A percentile compares a stretch with the other conserved stretches of the same genome.
phyloP scores from a whole-genome alignment of 2,329 filamentous ascomycete genomes.

The Trichoderma citrinoviride region DNA sequence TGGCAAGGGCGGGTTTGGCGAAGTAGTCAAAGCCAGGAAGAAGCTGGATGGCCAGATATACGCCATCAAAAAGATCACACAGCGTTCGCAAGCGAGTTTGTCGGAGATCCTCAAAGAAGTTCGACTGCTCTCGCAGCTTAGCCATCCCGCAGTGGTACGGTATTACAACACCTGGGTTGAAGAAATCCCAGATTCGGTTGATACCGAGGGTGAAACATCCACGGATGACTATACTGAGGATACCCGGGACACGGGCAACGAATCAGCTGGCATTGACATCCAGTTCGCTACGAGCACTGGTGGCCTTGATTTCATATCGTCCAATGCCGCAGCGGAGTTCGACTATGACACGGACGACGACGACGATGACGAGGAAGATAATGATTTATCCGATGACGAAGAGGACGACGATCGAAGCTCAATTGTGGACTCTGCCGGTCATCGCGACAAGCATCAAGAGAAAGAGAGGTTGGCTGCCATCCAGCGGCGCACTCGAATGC shows the following conservation, averaged over 20 bases:
- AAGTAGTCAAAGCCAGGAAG: slow-evolving; percentile 92
- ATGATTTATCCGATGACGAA: slow-evolving; percentile 47
- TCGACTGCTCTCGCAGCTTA: slow-evolving; percentile 83
- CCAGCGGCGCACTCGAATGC: slow-evolving; percentile 38
- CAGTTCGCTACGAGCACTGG: slow-evolving; percentile 70
- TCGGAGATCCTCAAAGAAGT: slow-evolving; percentile 84
- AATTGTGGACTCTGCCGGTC: slow-evolving; percentile 34
- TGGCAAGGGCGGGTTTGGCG: slow-evolving; percentile 91
- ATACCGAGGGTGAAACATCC: slow-evolving; percentile 57
- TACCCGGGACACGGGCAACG: slow-evolving; percentile 33
- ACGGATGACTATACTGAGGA: slow-evolving; percentile 47
- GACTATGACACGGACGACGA: slow-evolving; percentile 57
- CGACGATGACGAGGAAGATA: slow-evolving; percentile 45
- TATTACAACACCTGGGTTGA: slow-evolving; percentile 98
- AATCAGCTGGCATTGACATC: slow-evolving; percentile 45
- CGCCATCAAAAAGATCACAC: slow-evolving; percentile 93
- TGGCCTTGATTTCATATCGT: slow-evolving; percentile 91
- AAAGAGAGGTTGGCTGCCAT: slow-evolving; percentile 33
- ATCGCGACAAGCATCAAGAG: slow-evolving; percentile 32
- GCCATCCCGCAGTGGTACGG: slow-evolving; percentile 80
- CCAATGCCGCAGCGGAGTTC: slow-evolving; percentile 76
- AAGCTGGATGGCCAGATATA: slow-evolving; percentile 92
- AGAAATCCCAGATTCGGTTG: slow-evolving; percentile 54
- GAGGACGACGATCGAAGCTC: slow-evolving; percentile 47
- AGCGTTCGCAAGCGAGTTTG: slow-evolving; percentile 73